Percentiles rank a stretch among this genome's conserved stretches.
phyloP scores from a whole-genome alignment of 768 basidiomycete species.

The Leccinum incarnatum region DNA sequence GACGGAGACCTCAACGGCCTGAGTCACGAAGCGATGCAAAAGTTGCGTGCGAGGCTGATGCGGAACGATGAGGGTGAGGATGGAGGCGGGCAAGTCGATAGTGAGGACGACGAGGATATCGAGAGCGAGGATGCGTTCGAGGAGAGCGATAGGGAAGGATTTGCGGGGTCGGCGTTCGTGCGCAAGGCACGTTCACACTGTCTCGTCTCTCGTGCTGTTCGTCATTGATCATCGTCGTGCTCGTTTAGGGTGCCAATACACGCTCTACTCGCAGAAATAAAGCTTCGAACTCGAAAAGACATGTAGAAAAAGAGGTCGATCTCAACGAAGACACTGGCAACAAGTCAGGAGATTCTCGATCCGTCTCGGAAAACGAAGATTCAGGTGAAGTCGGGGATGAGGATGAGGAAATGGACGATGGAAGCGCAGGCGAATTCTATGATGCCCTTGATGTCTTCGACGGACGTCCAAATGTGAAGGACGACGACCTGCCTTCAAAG shows the following conservation, averaged over 20 bases:
- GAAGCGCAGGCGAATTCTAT: conserved; percentile 53
- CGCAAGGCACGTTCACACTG: conserved; percentile 9
- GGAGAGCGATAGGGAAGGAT: conserved; percentile 77
- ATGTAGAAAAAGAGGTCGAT: conserved; percentile 54
- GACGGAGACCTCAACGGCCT: conserved; percentile 27
- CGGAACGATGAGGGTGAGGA: conserved; percentile 52
- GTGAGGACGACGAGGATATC: conserved; percentile 80
- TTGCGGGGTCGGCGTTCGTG: conserved; percentile 55
- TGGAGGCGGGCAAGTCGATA: conserved; percentile 41
- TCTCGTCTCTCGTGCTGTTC: neutral
- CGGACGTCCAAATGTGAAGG: conserved; percentile 47
- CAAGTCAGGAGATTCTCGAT: conserved; percentile 20
- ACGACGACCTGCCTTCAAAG: conserved; percentile 10
- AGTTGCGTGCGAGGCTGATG: conserved; percentile 45
- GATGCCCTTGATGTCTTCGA: conserved; percentile 67
- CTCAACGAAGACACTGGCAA: conserved; percentile 56
- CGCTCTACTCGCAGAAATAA: conserved; percentile 17
- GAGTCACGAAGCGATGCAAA: conserved; percentile 31
- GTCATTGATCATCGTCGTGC: neutral
- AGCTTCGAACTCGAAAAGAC: conserved; percentile 24
- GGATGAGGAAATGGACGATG: conserved; percentile 46
- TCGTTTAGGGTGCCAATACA: conserved; percentile 19
- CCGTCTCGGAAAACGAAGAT: conserved; percentile 26
- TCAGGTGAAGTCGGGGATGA: conserved; percentile 25
- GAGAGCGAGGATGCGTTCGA: conserved; percentile 84